phyloP scores from a whole-genome alignment of 129 eudicot species.

The Pseudognaphalium luteoalbum region DNA sequence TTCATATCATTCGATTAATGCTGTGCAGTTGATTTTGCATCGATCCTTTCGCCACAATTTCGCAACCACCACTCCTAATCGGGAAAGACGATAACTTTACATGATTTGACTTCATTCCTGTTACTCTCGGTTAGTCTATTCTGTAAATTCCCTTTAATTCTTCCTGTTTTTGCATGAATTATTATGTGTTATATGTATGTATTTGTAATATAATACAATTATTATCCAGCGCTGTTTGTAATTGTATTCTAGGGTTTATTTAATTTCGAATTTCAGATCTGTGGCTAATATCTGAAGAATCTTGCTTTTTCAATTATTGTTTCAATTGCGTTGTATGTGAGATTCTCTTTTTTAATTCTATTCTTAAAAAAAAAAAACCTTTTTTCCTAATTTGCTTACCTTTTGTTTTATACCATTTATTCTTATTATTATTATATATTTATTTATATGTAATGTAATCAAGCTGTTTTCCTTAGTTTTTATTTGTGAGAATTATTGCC shows the following conservation, averaged over 20 bases:
- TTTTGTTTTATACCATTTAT: background rate
- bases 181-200: background rate
- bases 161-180: background rate
- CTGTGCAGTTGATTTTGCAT: background rate
- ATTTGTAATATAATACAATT: background rate
- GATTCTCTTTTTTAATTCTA: conserved; percentile 17
- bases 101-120: background rate
- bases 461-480: background rate
- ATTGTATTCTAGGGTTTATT: conserved; percentile 4
- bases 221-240: background rate
- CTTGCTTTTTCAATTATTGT: conserved; percentile 11
- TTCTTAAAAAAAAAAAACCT: background rate
- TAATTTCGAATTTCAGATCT: conserved; percentile 28
- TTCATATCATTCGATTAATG: background rate
- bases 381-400: background rate
- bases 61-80: background rate
- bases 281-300: conserved; percentile 19
- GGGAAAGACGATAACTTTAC: background rate
- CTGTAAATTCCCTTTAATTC: too few species aligned
- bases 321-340: conserved; percentile 12
- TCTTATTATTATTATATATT: too few species aligned
- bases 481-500: background rate
- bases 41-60: background rate
- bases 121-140: background rate
- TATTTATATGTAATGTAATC: background rate